These are phyloP conservation scores for Acacia acuminata DNA, from an alignment of 306 rosid genomes.

Conservation along the genomic window DNA sequence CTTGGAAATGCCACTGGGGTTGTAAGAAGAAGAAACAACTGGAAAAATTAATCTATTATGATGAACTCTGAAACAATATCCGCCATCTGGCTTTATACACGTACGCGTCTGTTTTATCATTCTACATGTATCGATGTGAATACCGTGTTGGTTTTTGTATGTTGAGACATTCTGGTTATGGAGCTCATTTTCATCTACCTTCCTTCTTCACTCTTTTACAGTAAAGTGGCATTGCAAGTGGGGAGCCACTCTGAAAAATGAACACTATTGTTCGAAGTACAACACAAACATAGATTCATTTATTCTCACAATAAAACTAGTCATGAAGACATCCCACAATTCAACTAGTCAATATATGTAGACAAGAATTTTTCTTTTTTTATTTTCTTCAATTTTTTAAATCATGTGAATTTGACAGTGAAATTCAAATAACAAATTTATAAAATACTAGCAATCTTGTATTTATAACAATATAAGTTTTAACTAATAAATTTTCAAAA, in stretches of 20 bases:
- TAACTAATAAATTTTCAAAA: no score
- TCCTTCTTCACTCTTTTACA: not conserved
- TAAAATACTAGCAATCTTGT: not conserved
- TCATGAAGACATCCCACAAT: not conserved
- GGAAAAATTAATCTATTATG: constrained; percentile 34
- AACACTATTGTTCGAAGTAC: not conserved
- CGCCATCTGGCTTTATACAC: not conserved
- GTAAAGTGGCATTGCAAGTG: constrained; percentile 4
- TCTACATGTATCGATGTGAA: no score
- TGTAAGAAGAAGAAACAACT: constrained; percentile 64
- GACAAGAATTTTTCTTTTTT: not conserved
- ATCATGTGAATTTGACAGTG: not conserved
- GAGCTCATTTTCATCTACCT: not conserved
- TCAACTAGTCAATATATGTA: not conserved
- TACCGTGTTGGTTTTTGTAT: constrained; percentile 7
- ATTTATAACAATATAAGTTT: no score
- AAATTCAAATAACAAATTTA: not conserved
- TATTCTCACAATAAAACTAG: no score
- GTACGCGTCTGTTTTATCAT: not conserved
- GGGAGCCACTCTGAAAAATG: not conserved
- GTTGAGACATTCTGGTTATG: constrained; percentile 14
- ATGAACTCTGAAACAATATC: constrained; percentile 45
- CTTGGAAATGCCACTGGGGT: constrained; percentile 83
- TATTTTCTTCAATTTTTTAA: not conserved
- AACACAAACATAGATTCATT: not conserved